Evolutionary conservation across 116 monocot species (phyloP), one percentile per base, ranked within the genome.

Genomic region (Cymodocea nodosa): DNA sequence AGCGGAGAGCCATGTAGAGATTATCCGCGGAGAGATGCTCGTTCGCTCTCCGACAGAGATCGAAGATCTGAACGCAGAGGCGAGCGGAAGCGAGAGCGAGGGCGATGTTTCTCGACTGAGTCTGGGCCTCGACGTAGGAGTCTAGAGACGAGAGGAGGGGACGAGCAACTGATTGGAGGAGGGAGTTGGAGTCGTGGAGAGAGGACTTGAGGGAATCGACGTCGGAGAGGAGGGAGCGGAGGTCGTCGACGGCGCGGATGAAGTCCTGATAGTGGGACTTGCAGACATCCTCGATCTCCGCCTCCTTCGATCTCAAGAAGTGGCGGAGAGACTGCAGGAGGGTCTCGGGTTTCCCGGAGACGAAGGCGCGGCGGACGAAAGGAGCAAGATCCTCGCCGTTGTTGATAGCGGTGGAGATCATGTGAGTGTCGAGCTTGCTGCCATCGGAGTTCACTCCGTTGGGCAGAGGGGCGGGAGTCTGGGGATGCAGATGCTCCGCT

Each of bases 231-330:
- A 97, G 88, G 57, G 97, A 97, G 35, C 97, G 85, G 74, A 97
- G 87, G 76, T 97, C 91, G 71, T 97, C 97, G 61, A 97, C 97
- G 56, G 97, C 97, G 70, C 78, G 71, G 83, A 97, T 97, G 82
- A 97, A 97, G 71, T 97, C 97, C 67, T 90, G 85, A 73, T 88
- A 97, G 85, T 97, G 90, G 36, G 84, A 73, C 55, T 75, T 77
- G 84, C 97, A 97, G 56, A 97, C 78, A 50, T 85, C 88, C 80
- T 97, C 88, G 85, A 91, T 97, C 74, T 97, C 97, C 9, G 81
- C 73, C 40, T 97, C 97, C 68, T 88, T 85, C 59, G 85, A 78
- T 22, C 91, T 81, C 40, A 85, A 56, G 75, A 82, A 85, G 24
- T 70, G 76, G 39, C 85, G 85, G 62, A 91, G 85, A 52, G 83